A percentile compares a stretch with the other conserved stretches of the same genome.
Conservation (phyloP, 2,329 filamentous ascomycete genomes). For the Cryphonectria radicalis region DNA sequence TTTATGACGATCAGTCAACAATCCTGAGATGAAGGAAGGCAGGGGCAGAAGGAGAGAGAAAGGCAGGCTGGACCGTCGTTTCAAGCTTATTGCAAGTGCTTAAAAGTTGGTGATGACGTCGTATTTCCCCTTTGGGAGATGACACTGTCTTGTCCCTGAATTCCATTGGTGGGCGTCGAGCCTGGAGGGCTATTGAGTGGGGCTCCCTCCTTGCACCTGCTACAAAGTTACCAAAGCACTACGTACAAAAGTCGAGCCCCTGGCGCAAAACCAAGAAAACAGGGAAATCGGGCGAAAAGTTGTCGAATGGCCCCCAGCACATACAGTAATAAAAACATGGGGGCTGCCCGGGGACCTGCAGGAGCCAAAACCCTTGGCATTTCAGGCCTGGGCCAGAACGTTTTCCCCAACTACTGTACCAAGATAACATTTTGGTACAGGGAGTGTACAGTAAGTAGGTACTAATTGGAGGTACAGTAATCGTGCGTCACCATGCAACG, state of each 20-base stretch:
- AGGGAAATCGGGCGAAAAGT: background rate
- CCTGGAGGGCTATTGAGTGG: background rate
- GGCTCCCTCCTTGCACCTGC: background rate
- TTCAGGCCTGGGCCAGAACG: background rate
- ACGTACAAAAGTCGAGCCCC: no score
- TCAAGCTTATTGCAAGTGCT: slow-evolving; percentile 14
- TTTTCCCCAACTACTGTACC: background rate
- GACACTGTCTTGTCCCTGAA: background rate
- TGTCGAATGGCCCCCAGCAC: background rate
- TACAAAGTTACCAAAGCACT: no score
- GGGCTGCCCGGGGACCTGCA: background rate
- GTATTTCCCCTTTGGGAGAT: slow-evolving; percentile 16
- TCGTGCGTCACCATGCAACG: background rate
- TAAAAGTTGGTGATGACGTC: slow-evolving; percentile 16
- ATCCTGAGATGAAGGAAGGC: background rate
- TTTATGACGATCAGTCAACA: background rate
- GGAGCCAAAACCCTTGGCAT: background rate
- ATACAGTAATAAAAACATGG: background rate
- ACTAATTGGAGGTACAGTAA: background rate
- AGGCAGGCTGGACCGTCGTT: slow-evolving; percentile 4
- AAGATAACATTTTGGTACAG: no score
- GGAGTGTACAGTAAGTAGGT: no score
- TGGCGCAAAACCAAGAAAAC: background rate
- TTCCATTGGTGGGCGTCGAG: background rate
- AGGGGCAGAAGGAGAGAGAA: background rate